Conservation (phyloP, 106 monocot species). For the Narthecium ossifragum region DNA sequence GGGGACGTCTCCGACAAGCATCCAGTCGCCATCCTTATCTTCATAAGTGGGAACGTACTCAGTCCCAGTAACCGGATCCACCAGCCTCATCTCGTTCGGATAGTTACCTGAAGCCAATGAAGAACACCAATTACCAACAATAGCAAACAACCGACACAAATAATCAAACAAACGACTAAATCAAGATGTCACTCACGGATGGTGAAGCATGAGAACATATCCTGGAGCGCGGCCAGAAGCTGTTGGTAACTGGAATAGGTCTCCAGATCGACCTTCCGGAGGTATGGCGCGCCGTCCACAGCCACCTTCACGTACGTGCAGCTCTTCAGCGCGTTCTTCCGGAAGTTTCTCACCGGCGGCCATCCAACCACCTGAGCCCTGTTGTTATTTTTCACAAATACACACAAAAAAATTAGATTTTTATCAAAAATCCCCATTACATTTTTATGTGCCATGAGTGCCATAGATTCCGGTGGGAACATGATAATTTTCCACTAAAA, state of each 20-base stretch:
- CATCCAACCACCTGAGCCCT: constrained; percentile 91
- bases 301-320: constrained; percentile 82
- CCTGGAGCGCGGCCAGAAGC: constrained; percentile 54
- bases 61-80: constrained; percentile 72
- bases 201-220: constrained; percentile 83
- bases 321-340: constrained; percentile 61
- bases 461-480: too few relatives aligned
- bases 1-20: constrained; percentile 91
- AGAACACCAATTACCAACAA: background rate
- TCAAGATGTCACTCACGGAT: constrained; percentile 20
- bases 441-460: too few relatives aligned
- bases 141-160: background rate
- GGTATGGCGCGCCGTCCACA: constrained; percentile 91
- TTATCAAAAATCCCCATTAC: too few relatives aligned
- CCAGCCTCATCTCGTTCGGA: constrained; percentile 63
- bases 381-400: too few relatives aligned
- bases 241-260: constrained; percentile 62
- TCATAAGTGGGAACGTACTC: constrained; percentile 90
- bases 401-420: too few relatives aligned
- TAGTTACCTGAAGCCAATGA: constrained; percentile 54
- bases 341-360: constrained; percentile 87
- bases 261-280: constrained; percentile 89
- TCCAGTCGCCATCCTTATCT: constrained; percentile 98
- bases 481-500: too few relatives aligned
- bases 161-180: background rate